Conservation (phyloP, 306 rosid genomes). For the Citrullus mucosospermus region DNA sequence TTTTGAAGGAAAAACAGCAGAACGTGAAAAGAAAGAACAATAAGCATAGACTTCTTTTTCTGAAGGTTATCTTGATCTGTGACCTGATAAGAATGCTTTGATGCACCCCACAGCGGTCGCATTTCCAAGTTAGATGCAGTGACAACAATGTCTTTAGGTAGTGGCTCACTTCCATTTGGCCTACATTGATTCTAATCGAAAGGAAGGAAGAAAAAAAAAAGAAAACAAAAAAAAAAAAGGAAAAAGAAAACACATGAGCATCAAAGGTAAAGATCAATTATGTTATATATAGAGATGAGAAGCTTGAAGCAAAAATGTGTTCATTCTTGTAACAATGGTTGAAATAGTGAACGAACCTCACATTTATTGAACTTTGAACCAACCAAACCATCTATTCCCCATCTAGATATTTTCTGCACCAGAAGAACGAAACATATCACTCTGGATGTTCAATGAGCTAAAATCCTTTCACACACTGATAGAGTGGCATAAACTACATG, state of each 20-base stretch:
- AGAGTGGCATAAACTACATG: not conserved
- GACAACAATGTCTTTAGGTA: constrained; percentile 61
- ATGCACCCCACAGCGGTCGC: constrained; percentile 50
- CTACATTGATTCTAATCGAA: constrained; percentile 40
- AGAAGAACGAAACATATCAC: not conserved
- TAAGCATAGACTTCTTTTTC: not conserved
- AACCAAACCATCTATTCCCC: constrained; percentile 20
- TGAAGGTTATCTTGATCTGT: not conserved
- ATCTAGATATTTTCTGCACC: constrained; percentile 26
- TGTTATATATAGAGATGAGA: not conserved
- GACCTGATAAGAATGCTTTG: constrained; percentile 7
- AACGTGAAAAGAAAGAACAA: not conserved
- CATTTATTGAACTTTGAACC: constrained; percentile 26
- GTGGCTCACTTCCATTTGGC: constrained; percentile 65
- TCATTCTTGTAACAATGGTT: not conserved
- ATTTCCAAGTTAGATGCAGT: constrained; percentile 47
- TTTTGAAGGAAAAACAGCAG: not conserved
- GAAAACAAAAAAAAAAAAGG: not conserved
- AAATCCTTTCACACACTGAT: not conserved
- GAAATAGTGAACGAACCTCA: constrained; percentile 40
- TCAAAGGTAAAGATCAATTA: not conserved
- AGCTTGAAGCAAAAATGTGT: not conserved
- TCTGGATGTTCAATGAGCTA: not conserved
- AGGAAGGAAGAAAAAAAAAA: constrained; percentile 2
- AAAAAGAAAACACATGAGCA: constrained; percentile 12